These are phyloP conservation scores for Candida yuanshanica DNA, from an alignment of 805 yeast species.

Conservation along the genomic window DNA sequence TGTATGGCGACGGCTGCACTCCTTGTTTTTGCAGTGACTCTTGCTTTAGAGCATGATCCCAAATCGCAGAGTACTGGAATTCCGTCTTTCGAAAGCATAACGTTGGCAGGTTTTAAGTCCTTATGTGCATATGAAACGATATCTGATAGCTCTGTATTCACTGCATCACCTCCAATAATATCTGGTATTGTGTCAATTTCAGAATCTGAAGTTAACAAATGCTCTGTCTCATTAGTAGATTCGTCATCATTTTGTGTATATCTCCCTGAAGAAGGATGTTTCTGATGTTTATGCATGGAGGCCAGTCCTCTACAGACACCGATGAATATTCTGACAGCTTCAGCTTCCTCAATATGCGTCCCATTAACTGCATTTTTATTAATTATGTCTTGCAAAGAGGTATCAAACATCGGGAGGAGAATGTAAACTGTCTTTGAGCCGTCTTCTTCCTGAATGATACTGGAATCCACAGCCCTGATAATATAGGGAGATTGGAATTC, in stretches of 20 bases:
- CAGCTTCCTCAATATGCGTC: conserved; percentile 50
- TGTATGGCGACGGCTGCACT: conserved; percentile 72
- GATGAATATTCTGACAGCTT: conserved; percentile 53
- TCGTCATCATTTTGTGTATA: conserved; percentile 5
- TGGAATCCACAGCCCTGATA: conserved; percentile 64
- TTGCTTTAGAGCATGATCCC: conserved; percentile 71
- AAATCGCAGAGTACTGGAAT: conserved; percentile 77
- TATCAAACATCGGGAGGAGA: conserved; percentile 68
- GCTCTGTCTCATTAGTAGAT: conserved; percentile 20
- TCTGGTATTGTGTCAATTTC: conserved; percentile 20
- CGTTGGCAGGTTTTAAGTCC: conserved; percentile 85
- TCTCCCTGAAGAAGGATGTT: conserved; percentile 1
- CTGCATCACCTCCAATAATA: conserved; percentile 20
- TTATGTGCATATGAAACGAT: conserved; percentile 73
- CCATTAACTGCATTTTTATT: conserved; percentile 56
- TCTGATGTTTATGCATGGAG: conserved; percentile 51
- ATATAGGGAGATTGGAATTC: conserved; percentile 65
- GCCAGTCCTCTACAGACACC: conserved; percentile 73
- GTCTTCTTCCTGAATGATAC: conserved; percentile 65
- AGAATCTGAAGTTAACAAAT: conserved; percentile 18
- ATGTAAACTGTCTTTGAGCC: conserved; percentile 78
- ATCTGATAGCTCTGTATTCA: conserved; percentile 48
- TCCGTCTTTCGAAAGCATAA: conserved; percentile 72
- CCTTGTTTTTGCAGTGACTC: conserved; percentile 46
- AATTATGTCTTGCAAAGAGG: conserved; percentile 76